Percentiles rank a stretch among this genome's conserved stretches.
phyloP scores from a whole-genome alignment of 2,329 filamentous ascomycete genomes.

The Aureobasidium subglaciale region DNA sequence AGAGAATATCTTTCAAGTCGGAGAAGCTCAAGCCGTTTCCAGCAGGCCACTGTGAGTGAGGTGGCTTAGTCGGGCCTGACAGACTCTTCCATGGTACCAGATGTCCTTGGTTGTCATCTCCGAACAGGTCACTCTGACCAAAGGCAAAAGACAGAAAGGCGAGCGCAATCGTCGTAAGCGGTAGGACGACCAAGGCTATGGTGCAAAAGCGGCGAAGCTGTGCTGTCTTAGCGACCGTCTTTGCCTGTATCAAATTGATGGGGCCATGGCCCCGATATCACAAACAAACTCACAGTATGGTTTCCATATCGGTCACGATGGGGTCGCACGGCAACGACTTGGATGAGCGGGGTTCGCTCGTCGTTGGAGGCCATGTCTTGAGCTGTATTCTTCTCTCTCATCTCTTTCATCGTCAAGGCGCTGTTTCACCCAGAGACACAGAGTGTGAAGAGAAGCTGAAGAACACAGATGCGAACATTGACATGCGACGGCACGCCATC shows the following conservation, averaged over 20 bases:
- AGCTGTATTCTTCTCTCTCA: constrained; percentile 3
- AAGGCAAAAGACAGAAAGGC: constrained; percentile 33
- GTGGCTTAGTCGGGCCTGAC: constrained; percentile 25
- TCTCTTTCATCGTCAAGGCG: neutral
- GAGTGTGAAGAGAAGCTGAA: neutral
- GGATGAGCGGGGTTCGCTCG: constrained; percentile 56
- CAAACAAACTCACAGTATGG: constrained; percentile 34
- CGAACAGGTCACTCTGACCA: constrained; percentile 28
- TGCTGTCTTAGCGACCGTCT: neutral
- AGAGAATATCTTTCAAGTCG: constrained; percentile 49
- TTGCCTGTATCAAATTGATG: neutral
- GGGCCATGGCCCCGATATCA: neutral
- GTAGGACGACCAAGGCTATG: constrained; percentile 40
- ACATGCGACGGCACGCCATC: neutral
- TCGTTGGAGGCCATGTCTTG: constrained; percentile 44
- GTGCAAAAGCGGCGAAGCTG: constrained; percentile 59
- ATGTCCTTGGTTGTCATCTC: constrained; percentile 25
- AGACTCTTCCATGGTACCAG: constrained; percentile 10
- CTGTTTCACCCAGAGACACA: neutral
- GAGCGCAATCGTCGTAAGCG: constrained; percentile 32
- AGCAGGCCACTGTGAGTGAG: constrained; percentile 33
- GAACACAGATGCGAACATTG: neutral
- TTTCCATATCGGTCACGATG: constrained; percentile 39
- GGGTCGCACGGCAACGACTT: constrained; percentile 50
- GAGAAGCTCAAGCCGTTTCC: constrained; percentile 44